Base-by-base conservation (phyloP, 2,329 filamentous ascomycete genomes). In the Scopulariopsis brevicaulis region DNA sequence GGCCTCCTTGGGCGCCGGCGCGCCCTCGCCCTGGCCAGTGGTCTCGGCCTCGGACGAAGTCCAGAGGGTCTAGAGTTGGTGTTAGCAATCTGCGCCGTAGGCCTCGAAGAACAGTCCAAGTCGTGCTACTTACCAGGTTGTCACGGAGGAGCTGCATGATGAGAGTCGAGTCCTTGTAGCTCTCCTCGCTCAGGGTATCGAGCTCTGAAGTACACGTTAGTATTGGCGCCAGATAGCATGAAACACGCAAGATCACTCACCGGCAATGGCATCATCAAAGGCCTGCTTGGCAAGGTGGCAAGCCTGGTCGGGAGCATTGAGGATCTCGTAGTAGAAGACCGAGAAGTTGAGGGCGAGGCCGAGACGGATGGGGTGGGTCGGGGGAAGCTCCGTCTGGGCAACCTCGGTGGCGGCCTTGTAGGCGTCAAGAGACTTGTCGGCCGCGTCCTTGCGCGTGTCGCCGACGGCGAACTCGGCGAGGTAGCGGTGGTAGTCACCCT, bases 301-400 rank as follows among this genome's bases (percentile, higher is more conserved):
- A 72, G 92, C 93, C 80, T 95, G 93, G 75, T 97, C 94, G 64
- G 93, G 93, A 51, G 93, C 91, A 83, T 97, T 99, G 70, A 97
- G 83, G 74, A 97, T 99, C 85, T 99, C 94, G 76, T 99, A 99
- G 87, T 97, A 97, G 84, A 96, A 97, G 70, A 96, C 92, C 64
- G 92, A 96, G 85, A 97, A 96, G 87, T 96, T 97, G 67, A 97
- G 86, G 66, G 93, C 93, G 70, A 97, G 87, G 75, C 93, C 93
- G 65, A 97, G 90, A 70, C 93, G 92, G 80, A 97, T 97, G 68
- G 93, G 93, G 83, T 97, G 93, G 62, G 94, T 97, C 63, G 93
- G 93, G 63, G 93, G 93, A 67, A 97, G 87, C 77, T 97, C 93
- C 65, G 90, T 96, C 82, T 96, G 93, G 67, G 94, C 94, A 70